Base-by-base conservation (phyloP, 176 grass and related monocot species). In the Musa beccarii region DNA sequence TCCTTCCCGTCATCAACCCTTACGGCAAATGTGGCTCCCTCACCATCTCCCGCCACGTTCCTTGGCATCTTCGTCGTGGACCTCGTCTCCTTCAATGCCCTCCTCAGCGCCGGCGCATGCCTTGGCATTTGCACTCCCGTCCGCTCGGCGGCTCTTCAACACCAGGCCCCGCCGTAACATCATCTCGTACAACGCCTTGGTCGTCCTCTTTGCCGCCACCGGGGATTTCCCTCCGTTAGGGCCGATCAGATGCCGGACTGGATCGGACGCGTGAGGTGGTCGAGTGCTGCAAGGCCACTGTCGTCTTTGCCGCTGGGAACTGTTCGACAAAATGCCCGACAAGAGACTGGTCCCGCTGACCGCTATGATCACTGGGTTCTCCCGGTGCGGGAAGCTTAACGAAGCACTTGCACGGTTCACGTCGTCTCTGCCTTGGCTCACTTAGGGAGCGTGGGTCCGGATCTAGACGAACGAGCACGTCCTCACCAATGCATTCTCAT, bases 171-270 rank as follows among this genome's bases (percentile, higher is more conserved):
- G 55, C 62, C 79, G 86, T n/a, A 88, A 81, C 0, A 80, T 86
- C 52, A 81, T 88, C 53, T 88, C 86, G 9, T 86, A 86, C 83
- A 84, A 92, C 63, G 86, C 86, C n/a, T 84, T 89, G 89, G 83
- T 79, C 25, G 85, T 92, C 11, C 83, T 69, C 1, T 85, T 88
- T 15, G 83, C 85, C 77, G 85, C 68, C 63, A 80, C 78, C 24
- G 74, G 78, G 3, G 80, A 92, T 34, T 51, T 92, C 65, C 26
- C 10, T 68, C 85, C 15, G 85, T 75, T 59, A 69, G 75, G 49
- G 56, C 55, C 11, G 83, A 88, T 56, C 73, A 79, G 78, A 91
- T 91, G 80, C 83, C 89, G 51, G 57, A 78, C 2, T 78, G 75
- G 26, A 81, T 7, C 88, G 83, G 89, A 78, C 65, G 1, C 83